Evolutionary conservation across 371 early-diverging fungal genomes (phyloP).

Genomic region (Rozella allomycis): DNA sequence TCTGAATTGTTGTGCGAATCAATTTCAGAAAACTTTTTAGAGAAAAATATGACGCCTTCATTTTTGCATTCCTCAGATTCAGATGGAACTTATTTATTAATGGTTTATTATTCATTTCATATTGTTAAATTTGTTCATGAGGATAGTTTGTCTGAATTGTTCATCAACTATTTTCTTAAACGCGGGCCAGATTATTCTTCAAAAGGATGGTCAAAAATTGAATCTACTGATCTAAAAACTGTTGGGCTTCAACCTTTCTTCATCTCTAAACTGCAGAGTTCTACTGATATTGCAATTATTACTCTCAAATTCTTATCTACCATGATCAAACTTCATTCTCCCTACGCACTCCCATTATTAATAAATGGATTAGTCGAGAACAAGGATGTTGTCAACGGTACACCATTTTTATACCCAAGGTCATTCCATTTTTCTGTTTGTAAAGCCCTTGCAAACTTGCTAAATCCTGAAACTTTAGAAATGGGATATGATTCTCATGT

Average conservation of each 20-base stretch:
- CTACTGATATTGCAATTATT: slow-evolving; percentile 34
- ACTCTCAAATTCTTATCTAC: slow-evolving; percentile 55
- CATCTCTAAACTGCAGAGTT: slow-evolving; percentile 5
- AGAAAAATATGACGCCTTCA: slow-evolving; percentile 62
- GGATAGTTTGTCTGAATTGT: slow-evolving; percentile 41
- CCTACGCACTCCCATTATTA: slow-evolving; percentile 42
- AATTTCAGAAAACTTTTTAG: slow-evolving; percentile 50
- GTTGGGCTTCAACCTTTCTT: slow-evolving; percentile 7
- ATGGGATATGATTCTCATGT: too few relatives aligned
- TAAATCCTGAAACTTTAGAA: too few relatives aligned
- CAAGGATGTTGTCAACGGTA: too few relatives aligned
- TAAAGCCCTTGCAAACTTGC: too few relatives aligned
- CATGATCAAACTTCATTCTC: slow-evolving; percentile 48
- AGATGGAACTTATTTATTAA: slow-evolving; percentile 73
- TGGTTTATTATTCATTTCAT: slow-evolving; percentile 62
- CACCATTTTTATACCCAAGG: too few relatives aligned
- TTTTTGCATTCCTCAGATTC: slow-evolving; percentile 64
- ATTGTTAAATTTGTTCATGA: slow-evolving; percentile 51
- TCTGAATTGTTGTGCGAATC: slow-evolving; percentile 35
- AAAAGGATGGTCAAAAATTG: too few relatives aligned
- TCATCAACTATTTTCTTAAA: slow-evolving; percentile 51
- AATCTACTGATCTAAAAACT: too few relatives aligned
- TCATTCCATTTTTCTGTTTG: too few relatives aligned
- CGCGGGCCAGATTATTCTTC: too few relatives aligned
- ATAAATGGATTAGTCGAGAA: too few relatives aligned